Conservation (phyloP, 495 filamentous ascomycete genomes). For the Lindgomyces ingoldianus region DNA sequence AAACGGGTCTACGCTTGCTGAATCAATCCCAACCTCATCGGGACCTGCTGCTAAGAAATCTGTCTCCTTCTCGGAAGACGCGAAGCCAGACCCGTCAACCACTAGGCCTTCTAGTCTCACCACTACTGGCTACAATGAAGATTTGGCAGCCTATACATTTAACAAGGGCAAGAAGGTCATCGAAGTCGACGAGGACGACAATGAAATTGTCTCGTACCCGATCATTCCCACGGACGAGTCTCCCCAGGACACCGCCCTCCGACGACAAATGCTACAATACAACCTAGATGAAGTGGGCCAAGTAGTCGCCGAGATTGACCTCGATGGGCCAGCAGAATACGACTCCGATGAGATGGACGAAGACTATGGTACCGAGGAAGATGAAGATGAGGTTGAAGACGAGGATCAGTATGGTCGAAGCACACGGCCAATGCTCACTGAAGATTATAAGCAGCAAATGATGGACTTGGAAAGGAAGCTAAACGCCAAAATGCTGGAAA, state of each 20-base stretch:
- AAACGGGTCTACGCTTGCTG: too few relatives aligned
- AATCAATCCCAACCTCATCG: background rate
- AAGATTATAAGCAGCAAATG: conserved; percentile 65
- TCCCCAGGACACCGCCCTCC: conserved; percentile 73
- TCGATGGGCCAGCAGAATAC: conserved; percentile 64
- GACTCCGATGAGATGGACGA: conserved; percentile 48
- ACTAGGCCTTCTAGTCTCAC: background rate
- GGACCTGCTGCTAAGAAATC: conserved; percentile 35
- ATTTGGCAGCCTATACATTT: conserved; percentile 30
- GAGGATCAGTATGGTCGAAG: conserved; percentile 71
- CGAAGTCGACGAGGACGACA: conserved; percentile 44
- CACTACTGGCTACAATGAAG: conserved; percentile 24
- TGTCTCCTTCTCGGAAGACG: conserved; percentile 57
- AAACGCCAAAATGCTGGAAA: conserved; percentile 44
- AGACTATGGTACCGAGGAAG: conserved; percentile 54
- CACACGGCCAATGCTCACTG: conserved; percentile 60
- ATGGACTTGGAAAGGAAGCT: conserved; percentile 45
- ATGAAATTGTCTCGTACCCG: conserved; percentile 38
- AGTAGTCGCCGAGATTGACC: conserved; percentile 87
- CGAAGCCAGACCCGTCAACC: conserved; percentile 47
- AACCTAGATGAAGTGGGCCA: conserved; percentile 79
- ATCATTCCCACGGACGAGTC: conserved; percentile 64
- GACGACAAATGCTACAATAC: conserved; percentile 91
- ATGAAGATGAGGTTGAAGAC: conserved; percentile 54
- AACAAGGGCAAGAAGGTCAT: conserved; percentile 39